Evolutionary conservation across 768 basidiomycete genomes (phyloP), one percentile per base, ranked within the genome.

Genomic region (Cystofilobasidium bisporidii): DNA sequence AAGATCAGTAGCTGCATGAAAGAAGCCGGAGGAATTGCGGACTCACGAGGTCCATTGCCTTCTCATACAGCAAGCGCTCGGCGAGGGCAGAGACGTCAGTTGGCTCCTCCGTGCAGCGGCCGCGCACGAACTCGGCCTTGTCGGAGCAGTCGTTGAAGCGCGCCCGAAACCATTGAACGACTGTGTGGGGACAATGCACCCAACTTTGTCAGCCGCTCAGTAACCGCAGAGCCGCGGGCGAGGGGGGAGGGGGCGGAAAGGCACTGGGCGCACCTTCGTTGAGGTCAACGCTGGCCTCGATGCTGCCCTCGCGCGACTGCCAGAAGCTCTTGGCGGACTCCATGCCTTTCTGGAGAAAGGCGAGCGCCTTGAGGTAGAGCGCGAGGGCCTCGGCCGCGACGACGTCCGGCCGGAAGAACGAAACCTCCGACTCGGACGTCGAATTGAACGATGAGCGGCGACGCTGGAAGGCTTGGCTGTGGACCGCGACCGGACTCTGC

Each of bases 91-190:
- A 86, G 0, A 88, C 85, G 1, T 89, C 89, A 24, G 86, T 84
- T 68, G 91, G 88, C 36, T 77, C 78, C 65, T 88, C 87, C 38
- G 61, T 83, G 77, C 76, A 76, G 17, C 76, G 72, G 22, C 73
- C 66, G 72, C 79, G 79, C 2, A 77, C 77, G 72, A 77, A 79
- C 57, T 89, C 86, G 22, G 90, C 89, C 47, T 93, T 88, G 67
- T 94, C 91, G 73, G 89, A 89, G 74, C 91, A 94, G 75, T 93
- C 92, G 73, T 92, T 85, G 76, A 96, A 99, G 71, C 91, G 87
- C 17, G 87, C 85, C 74, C 88, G 89, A 79, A 96, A 92, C 93
- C 92, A 99, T 62, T 84, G 80, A 0, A 80, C 78, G 69, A 78
- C 80, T 79, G 66, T 14, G 53, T 43, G 59, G 24, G 47, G 1